phyloP scores from a whole-genome alignment of 2,329 filamentous ascomycete genomes.

The Xylaria sp. region DNA sequence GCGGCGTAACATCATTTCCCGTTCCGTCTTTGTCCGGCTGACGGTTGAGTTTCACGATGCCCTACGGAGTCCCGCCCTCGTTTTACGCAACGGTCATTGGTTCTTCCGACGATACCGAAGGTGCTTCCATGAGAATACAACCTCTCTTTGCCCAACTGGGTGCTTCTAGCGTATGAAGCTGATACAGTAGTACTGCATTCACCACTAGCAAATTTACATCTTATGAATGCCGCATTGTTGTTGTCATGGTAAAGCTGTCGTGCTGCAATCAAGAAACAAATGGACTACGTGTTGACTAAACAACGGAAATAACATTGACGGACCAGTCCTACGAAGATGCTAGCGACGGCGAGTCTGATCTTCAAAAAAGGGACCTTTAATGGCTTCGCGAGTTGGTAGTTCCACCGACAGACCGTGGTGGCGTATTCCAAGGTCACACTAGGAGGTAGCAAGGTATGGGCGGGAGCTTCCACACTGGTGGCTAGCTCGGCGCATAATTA shows the following conservation, averaged over 20 bases:
- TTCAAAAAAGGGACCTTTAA: too few relatives aligned
- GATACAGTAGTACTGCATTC: not conserved
- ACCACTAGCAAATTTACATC: too few relatives aligned
- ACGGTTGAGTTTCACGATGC: slow-evolving; percentile 27
- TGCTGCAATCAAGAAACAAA: too few relatives aligned
- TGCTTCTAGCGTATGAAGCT: not conserved
- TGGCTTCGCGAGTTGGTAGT: too few relatives aligned
- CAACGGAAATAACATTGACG: too few relatives aligned
- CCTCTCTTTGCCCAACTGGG: not conserved
- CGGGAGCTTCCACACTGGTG: not conserved
- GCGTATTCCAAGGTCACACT: not conserved
- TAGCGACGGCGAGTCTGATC: too few relatives aligned
- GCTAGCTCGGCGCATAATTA: slow-evolving; percentile 26
- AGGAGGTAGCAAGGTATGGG: not conserved
- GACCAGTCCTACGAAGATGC: too few relatives aligned
- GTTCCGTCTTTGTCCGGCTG: slow-evolving; percentile 30
- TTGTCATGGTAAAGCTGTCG: too few relatives aligned
- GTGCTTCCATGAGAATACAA: not conserved
- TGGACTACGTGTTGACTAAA: too few relatives aligned
- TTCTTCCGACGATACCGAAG: not conserved
- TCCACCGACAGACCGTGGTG: not conserved
- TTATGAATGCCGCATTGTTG: too few relatives aligned
- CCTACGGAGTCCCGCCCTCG: not conserved
- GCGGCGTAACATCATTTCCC: slow-evolving; percentile 35
- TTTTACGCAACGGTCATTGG: slow-evolving; percentile 4